Base-by-base conservation (phyloP, 164 flowering plant genomes). In the Vitis vinifera region DNA sequence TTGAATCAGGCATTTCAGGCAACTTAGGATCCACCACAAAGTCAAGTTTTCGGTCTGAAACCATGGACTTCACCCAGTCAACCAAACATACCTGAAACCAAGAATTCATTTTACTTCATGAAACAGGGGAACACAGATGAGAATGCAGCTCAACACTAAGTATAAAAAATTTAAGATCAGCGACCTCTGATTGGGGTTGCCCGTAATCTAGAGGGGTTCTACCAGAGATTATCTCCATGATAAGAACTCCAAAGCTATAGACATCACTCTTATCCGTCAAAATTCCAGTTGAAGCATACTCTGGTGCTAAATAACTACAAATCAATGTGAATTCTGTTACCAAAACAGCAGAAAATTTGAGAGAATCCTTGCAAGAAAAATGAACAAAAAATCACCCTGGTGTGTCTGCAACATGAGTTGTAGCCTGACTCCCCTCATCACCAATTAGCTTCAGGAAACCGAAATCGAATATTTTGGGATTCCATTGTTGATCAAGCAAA, bases 401-500 rank as follows among this genome's bases (percentile, higher is more conserved):
- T 50, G 71, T 65, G 63, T 51, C 73, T 61, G 57, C 59, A 1
- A 67, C 62, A 44, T 47, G 50, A 61, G 75, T 61, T 50, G 70
- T 63, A 3, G 23, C 47, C n/a, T 37, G 59, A 67, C 44, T 64
- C 68, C 62, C 57, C 50, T 73, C 76, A 10, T 75, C 69, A 37
- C 66, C 68, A 10, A 76, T 73, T 19, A 85, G 73, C 68, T 71
- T 63, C 1, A 74, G 55, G 6, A 83, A 23, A 2, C 87, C 87
- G 58, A 80, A 71, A 77, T 81, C 84, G 15, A 86, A 67, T 31
- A 85, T 71, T 77, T 83, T 87, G 0, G 87, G 84, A 68, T 75
- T 79, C 88, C 88, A 87, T 55, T 84, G 78, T 4, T 67, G 78
- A 75, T 85, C 86, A n/a, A 87, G 82, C 15, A 83, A 52, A 50